Conservation (phyloP, 208 protist species). For the Angomonas deanei region DNA sequence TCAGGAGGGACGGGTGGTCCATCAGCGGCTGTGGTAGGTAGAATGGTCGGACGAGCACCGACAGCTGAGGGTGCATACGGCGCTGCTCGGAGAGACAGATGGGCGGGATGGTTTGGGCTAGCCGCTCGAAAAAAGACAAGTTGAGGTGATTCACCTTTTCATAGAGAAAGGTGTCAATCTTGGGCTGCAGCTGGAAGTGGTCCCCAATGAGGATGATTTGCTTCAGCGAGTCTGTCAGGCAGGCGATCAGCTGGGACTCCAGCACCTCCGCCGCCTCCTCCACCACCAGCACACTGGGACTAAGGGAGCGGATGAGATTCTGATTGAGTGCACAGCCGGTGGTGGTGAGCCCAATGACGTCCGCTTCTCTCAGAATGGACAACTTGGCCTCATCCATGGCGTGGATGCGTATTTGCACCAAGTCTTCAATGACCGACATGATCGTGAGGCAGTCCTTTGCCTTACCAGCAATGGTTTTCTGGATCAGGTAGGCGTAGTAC, state of each 20-base stretch:
- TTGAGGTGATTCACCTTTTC: conserved; percentile 85
- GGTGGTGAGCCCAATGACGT: conserved; percentile 92
- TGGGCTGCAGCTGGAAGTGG: conserved; percentile 91
- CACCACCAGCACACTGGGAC: conserved; percentile 85
- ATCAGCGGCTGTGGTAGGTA: conserved; percentile 62
- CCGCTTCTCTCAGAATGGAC: conserved; percentile 63
- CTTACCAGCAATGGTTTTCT: conserved; percentile 60
- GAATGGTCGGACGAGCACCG: conserved; percentile 80
- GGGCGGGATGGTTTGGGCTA: conserved; percentile 38
- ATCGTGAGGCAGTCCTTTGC: conserved; percentile 67
- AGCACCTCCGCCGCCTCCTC: conserved; percentile 94
- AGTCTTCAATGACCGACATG: conserved; percentile 65
- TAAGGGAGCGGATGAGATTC: conserved; percentile 76
- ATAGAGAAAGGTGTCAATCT: conserved; percentile 87
- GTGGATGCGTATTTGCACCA: conserved; percentile 74
- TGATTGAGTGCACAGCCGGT: conserved; percentile 90
- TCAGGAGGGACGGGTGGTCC: conserved; percentile 48
- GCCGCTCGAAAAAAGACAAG: conserved; percentile 88
- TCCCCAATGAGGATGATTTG: conserved; percentile 91
- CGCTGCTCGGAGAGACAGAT: conserved; percentile 87
- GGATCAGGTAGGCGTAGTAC: conserved; percentile 86
- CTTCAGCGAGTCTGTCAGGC: conserved; percentile 87
- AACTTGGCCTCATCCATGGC: conserved; percentile 78
- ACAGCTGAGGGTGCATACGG: conserved; percentile 86
- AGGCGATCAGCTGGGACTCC: conserved; percentile 89